Conservation (phyloP, 208 protist species). For the Trypanosoma rangeli region DNA sequence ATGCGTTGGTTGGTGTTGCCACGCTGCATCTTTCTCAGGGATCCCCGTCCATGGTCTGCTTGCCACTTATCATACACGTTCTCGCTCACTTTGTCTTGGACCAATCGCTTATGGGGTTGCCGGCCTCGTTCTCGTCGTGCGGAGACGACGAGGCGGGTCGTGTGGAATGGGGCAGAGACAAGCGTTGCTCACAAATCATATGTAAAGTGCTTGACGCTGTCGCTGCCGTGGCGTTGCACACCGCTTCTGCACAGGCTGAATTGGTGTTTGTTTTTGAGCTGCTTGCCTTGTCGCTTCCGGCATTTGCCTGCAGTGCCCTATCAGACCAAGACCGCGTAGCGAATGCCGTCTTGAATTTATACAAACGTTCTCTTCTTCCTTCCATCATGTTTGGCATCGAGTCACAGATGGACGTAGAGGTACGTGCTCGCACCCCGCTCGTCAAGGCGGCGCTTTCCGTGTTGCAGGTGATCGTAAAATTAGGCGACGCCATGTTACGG, state of each 20-base stretch:
- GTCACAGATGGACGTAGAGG: slow-evolving; percentile 44
- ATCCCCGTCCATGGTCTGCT: not conserved
- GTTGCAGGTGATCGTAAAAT: slow-evolving; percentile 18
- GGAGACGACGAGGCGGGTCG: not conserved
- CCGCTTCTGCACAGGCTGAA: slow-evolving; percentile 22
- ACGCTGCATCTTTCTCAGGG: not conserved
- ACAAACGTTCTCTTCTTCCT: slow-evolving; percentile 38
- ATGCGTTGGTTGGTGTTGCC: slow-evolving; percentile 4
- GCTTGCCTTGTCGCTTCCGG: slow-evolving; percentile 29
- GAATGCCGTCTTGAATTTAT: slow-evolving; percentile 30
- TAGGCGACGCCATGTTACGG: slow-evolving; percentile 28
- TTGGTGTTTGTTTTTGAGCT: slow-evolving; percentile 24
- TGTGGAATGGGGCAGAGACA: slow-evolving; percentile 22
- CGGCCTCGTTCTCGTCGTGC: not conserved
- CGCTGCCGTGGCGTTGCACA: slow-evolving; percentile 15
- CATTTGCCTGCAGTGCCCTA: slow-evolving; percentile 6
- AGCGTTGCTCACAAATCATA: slow-evolving; percentile 32
- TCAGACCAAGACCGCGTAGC: slow-evolving; percentile 35
- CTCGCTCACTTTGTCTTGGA: slow-evolving; percentile 10
- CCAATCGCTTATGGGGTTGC: not conserved
- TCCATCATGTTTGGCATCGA: slow-evolving; percentile 38
- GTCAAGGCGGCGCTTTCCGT: slow-evolving; percentile 39
- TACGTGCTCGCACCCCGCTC: slow-evolving; percentile 27
- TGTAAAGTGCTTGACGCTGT: slow-evolving; percentile 41
- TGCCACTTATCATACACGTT: slow-evolving; percentile 12